Base-by-base conservation (phyloP, 768 basidiomycete species). In the Pleurotus eryngii region DNA sequence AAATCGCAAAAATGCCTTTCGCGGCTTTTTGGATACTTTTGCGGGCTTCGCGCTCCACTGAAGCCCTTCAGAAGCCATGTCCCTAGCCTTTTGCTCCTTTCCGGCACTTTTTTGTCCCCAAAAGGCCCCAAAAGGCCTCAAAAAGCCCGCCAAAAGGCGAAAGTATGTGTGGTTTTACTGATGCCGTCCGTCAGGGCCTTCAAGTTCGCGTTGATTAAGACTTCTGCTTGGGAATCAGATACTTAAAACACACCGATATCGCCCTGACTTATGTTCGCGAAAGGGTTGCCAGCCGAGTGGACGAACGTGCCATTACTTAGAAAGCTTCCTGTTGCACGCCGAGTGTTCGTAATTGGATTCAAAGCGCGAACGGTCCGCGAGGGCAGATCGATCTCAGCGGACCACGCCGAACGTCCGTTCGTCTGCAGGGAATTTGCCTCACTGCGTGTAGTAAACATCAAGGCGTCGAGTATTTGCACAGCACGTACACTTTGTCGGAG, bases 341-440 rank as follows among this genome's bases (percentile, higher is more conserved):
- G 78, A 20, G 69, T 70, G 58, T 79, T 71, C 14, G 72, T 68
- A 5, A 70, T 49, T 15, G 74, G 62, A 45, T 70, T 63, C 7
- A 76, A 57, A 7, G 75, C 65, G 9, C 71, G 69, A 1, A 71
- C 68, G 7, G 65, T 70, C 37, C 76, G 72, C 2, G 76, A 77
- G 56, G 72, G 67, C 6, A 80, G 59, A 56, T 79, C 69, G 62
- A 76, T 72, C 14, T 80, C 65, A 8, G 74, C 74, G 38, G 73
- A 76, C 79, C 78, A 79, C 4, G 78, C 78, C 18, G 75, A 65
- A 59, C 77, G 76, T 1, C 72, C 74, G 48, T 77, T 68, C 54
- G 78, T 66, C n/a, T 62, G 66, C 1, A 79, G 63, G 12, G 76
- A 72, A 45, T 80, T 78, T 56, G 78, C 68, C 37, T 56, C 55